These are phyloP conservation scores for Zymoseptoria tritici DNA, from an alignment of 2,329 filamentous ascomycete genomes.

Conservation along the genomic window DNA sequence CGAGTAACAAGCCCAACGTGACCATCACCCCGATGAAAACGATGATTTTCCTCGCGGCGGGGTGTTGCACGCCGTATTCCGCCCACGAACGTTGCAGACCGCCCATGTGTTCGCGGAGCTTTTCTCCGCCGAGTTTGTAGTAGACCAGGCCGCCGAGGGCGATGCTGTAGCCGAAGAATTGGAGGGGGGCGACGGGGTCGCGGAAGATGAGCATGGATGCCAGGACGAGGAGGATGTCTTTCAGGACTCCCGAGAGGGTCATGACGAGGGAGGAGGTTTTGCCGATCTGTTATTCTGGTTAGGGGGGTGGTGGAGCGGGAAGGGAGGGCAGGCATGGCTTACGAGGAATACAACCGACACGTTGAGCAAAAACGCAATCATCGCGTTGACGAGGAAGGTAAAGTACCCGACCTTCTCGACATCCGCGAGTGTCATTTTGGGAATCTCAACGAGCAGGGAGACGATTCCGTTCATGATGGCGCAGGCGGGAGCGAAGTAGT, in stretches of 20 bases:
- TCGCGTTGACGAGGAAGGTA: constrained; percentile 67
- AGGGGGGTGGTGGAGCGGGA: neutral
- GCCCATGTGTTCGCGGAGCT: constrained; percentile 69
- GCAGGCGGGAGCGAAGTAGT: constrained; percentile 83
- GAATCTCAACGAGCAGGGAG: constrained; percentile 66
- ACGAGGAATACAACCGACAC: constrained; percentile 81
- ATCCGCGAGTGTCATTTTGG: constrained; percentile 60
- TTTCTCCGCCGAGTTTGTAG: constrained; percentile 79
- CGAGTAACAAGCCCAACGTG: constrained; percentile 62
- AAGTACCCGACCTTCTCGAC: constrained; percentile 66
- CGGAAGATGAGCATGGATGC: constrained; percentile 78
- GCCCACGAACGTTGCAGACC: constrained; percentile 73
- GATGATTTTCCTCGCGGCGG: constrained; percentile 68
- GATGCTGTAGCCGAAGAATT: constrained; percentile 78
- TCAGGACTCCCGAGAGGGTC: constrained; percentile 79
- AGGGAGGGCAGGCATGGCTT: constrained; percentile 35
- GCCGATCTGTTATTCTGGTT: constrained; percentile 67
- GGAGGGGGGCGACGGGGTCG: constrained; percentile 64
- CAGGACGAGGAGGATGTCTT: constrained; percentile 75
- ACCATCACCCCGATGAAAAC: constrained; percentile 58
- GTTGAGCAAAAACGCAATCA: constrained; percentile 73
- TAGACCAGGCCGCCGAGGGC: constrained; percentile 72
- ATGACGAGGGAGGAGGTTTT: constrained; percentile 81
- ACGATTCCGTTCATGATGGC: constrained; percentile 72
- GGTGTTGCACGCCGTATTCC: constrained; percentile 72